Conservation (phyloP, 306 rosid species). For the Vicia faba region DNA sequence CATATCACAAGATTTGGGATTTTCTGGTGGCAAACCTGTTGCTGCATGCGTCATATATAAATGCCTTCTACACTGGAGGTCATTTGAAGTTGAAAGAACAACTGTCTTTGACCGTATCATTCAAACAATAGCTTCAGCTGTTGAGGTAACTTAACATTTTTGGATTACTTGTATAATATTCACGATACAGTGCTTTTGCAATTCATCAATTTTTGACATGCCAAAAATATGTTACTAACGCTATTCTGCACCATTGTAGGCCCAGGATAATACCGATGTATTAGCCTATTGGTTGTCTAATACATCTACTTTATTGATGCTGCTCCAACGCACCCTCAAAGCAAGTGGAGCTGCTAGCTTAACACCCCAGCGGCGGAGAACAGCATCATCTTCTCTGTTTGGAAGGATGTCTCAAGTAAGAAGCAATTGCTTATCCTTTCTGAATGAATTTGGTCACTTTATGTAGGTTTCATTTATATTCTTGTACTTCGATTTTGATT, state of each 20-base stretch:
- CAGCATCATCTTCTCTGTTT: constrained; percentile 86
- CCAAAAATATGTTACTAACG: constrained; percentile 35
- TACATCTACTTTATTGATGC: constrained; percentile 88
- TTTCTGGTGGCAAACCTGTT: constrained; percentile 88
- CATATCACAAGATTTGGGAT: constrained; percentile 95
- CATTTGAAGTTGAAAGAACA: constrained; percentile 98
- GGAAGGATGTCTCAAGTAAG: constrained; percentile 99
- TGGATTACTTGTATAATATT: constrained; percentile 32
- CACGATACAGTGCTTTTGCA: constrained; percentile 34
- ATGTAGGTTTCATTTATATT: constrained; percentile 29
- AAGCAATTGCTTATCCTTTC: constrained; percentile 39
- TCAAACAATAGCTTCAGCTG: constrained; percentile 95
- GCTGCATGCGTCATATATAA: constrained; percentile 96
- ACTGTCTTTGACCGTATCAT: constrained; percentile 90
- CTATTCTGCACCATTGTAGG: constrained; percentile 55
- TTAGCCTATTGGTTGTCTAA: constrained; percentile 96
- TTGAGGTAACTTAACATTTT: constrained; percentile 63
- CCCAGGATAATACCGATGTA: constrained; percentile 82
- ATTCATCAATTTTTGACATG: constrained; percentile 29
- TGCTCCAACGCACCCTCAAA: constrained; percentile 98
- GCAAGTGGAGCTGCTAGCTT: constrained; percentile 99
- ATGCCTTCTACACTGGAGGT: constrained; percentile 99
- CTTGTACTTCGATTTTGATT: constrained; percentile 30
- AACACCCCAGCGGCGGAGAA: constrained; percentile 98
- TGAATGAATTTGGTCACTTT: constrained; percentile 13